These are phyloP conservation scores for Tulasnella sp. DNA, from an alignment of 768 basidiomycete species.

Conservation along the genomic window DNA sequence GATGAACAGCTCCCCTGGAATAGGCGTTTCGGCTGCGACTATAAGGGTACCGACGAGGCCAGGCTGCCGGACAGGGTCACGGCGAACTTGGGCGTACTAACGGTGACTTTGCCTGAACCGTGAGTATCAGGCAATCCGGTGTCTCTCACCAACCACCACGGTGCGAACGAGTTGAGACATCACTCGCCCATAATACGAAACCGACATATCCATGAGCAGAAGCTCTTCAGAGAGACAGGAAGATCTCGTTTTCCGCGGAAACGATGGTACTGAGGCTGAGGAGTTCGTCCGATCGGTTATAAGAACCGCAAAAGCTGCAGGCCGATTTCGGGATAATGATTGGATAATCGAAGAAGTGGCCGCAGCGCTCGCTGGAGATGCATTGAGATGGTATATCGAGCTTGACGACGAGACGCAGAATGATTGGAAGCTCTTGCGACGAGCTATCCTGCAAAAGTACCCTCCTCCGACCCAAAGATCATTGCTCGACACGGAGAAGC, in stretches of 20 bases:
- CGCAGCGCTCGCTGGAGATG: not conserved
- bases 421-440: not conserved
- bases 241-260: not conserved
- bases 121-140: too few species aligned
- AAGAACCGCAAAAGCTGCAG: not conserved
- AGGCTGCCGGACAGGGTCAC: not conserved
- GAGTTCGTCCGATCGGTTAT: not conserved
- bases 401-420: not conserved
- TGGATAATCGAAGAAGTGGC: slow-evolving; percentile 10
- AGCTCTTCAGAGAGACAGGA: not conserved
- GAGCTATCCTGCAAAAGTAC: not conserved
- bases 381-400: not conserved
- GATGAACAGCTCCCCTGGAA: too few species aligned
- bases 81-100: not conserved
- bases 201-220: too few species aligned
- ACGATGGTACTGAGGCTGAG: not conserved
- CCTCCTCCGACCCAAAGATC: not conserved
- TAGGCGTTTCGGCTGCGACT: too few species aligned
- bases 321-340: not conserved
- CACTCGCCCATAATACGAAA: too few species aligned
- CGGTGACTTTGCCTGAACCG: too few species aligned
- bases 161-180: too few species aligned
- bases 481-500: too few species aligned
- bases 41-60: too few species aligned
- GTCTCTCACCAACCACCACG: too few species aligned